Conservation (phyloP, 371 early-diverging fungal genomes). For the Gilbertella persicaria region DNA sequence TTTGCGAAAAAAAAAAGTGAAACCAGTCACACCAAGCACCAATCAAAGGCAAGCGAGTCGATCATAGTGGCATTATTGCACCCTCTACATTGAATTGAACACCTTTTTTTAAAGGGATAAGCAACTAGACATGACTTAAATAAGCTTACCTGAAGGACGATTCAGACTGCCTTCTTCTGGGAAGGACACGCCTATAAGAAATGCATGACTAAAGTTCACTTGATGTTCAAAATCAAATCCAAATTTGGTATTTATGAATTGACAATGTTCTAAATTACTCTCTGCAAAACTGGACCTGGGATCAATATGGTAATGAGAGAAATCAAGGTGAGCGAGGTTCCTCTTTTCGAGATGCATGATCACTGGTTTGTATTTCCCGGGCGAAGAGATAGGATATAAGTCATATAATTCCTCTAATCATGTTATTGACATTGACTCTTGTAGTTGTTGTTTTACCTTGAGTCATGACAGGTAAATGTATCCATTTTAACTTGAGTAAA, state of each 20-base stretch:
- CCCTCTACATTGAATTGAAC: conserved; percentile 11
- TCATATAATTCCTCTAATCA: conserved; percentile 27
- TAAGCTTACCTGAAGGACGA: conserved; percentile 27
- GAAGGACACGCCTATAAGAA: conserved; percentile 26
- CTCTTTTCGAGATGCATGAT: conserved; percentile 24
- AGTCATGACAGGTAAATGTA: conserved; percentile 25
- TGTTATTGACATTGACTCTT: too few species aligned
- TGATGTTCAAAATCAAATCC: conserved; percentile 37
- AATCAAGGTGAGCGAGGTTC: conserved; percentile 33
- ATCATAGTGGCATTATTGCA: conserved; percentile 3
- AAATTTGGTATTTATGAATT: conserved; percentile 32
- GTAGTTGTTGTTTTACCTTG: conserved; percentile 44
- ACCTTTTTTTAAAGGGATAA: background rate
- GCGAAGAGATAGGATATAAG: conserved; percentile 22
- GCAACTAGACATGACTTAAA: too few species aligned
- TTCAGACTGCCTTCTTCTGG: conserved; percentile 27
- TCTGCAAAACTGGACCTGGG: conserved; percentile 33
- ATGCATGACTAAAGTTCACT: conserved; percentile 29
- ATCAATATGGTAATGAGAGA: conserved; percentile 38
- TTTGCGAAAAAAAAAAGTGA: conserved; percentile 9
- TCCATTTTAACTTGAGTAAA: conserved; percentile 20
- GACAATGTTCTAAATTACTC: conserved; percentile 35
- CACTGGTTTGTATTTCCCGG: conserved; percentile 6
- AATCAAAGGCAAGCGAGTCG: background rate
- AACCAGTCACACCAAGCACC: conserved; percentile 1